phyloP scores from a whole-genome alignment of 2,329 filamentous ascomycete genomes.

The Penicillium sp. region DNA sequence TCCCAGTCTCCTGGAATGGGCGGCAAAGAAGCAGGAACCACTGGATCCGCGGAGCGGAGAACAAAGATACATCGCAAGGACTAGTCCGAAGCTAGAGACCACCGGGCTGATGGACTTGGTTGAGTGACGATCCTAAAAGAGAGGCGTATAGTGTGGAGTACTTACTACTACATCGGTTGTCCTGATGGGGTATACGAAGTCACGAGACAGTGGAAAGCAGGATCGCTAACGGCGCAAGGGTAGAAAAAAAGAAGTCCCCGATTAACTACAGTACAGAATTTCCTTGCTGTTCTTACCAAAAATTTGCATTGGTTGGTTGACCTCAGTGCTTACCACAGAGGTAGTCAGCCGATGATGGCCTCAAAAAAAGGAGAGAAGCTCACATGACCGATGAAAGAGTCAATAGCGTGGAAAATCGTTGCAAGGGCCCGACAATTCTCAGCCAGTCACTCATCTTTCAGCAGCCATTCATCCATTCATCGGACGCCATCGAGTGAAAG shows the following conservation, averaged over 20 bases:
- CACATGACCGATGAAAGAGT: conserved; percentile 32
- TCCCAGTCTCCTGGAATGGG: conserved; percentile 4
- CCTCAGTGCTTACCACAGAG: no score
- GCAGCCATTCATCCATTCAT: conserved; percentile 8
- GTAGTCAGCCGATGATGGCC: not conserved
- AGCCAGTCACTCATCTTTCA: not conserved
- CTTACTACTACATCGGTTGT: no score
- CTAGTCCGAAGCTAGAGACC: not conserved
- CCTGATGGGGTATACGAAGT: not conserved
- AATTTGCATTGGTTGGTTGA: not conserved
- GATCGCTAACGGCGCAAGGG: conserved; percentile 3
- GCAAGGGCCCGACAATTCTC: conserved; percentile 16
- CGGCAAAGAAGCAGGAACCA: conserved; percentile 3
- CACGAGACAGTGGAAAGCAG: not conserved
- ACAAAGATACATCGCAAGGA: not conserved
- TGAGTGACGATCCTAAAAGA: conserved; percentile 1
- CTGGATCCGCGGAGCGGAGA: conserved; percentile 1
- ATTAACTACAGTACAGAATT: not conserved
- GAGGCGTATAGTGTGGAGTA: not conserved
- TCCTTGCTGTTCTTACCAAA: not conserved
- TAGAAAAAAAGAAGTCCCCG: not conserved
- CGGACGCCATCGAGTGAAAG: not conserved
- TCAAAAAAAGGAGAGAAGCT: conserved; percentile 15
- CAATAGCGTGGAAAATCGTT: conserved; percentile 32
- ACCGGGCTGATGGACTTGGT: not conserved